Evolutionary conservation across 2,329 filamentous ascomycete species (phyloP), one percentile per base, ranked within the genome.

Genomic region (Alternaria triticimaculans): DNA sequence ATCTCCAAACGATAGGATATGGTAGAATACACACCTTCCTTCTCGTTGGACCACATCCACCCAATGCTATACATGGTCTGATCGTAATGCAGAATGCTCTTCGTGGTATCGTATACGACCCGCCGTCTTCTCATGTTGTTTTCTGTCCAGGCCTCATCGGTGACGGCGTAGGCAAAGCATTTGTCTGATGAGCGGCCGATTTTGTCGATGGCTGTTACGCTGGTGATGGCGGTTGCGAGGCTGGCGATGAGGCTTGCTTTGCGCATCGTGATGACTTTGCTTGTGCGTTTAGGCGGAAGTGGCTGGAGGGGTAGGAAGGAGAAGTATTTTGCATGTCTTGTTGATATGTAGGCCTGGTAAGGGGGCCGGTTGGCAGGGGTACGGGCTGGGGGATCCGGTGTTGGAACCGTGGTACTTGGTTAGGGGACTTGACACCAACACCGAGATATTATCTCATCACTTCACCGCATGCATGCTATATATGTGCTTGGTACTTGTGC

Each of bases 41-140:
- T 54, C 9, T 59, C 25, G 15, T 59, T 53, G 0, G 43, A 46
- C 57, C 57, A 59, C 33, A 23, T 59, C 57, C 33, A 54, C 23
- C 57, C 57, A 25, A 59, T 30, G 11, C 33, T 53, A 25, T 59
- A 59, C 46, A 59, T 28, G 8, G 23, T 54, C n/a, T 25, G 33
- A 12, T 59, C 57, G 23, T 59, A 59, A n/a, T 41, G 20, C 18
- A 21, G 11, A 21, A 59, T 20, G 10, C 7, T 7, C 33, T 43
- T 50, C n/a, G 30, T 44, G 15, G 57, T 59, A 21, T 59, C 57
- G 57, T 59, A 59, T 14, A 59, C 37, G 9, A 59, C 57, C 7
- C 57, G n/a, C n/a, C 57, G 57, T 30, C 54, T 45, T 44, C 12
- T 28, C 18, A 56, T 18, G 18, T 56, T 46, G 25, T 56, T 56